phyloP scores from a whole-genome alignment of 2,329 filamentous ascomycete genomes.

The Parafenestella ontariensis region DNA sequence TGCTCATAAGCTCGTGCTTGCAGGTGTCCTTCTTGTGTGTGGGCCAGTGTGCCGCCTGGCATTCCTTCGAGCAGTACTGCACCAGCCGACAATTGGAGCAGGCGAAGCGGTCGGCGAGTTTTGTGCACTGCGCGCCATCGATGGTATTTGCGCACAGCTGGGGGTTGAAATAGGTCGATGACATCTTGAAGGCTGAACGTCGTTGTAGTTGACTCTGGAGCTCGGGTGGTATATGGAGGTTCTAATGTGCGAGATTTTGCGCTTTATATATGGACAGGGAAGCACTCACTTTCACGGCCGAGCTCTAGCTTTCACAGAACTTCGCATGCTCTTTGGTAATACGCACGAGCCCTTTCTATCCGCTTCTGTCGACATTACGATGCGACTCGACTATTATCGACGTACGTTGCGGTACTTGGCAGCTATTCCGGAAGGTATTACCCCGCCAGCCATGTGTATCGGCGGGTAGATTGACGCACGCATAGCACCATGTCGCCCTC shows the following conservation, averaged over 20 bases:
- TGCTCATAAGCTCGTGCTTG: slow-evolving; percentile 2
- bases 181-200: not conserved
- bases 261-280: not conserved
- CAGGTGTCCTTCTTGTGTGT: not conserved
- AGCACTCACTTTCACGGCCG: not conserved
- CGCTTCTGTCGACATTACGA: too few species aligned
- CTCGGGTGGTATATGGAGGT: not conserved
- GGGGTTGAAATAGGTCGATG: not conserved
- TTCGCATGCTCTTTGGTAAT: too few species aligned
- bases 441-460: too few species aligned
- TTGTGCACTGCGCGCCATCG: not conserved
- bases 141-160: not conserved
- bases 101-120: not conserved
- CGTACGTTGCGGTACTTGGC: too few species aligned
- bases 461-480: not conserved
- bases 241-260: not conserved
- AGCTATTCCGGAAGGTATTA: too few species aligned
- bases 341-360: too few species aligned
- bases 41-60: slow-evolving; percentile 6
- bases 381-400: too few species aligned
- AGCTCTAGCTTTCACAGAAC: not conserved
- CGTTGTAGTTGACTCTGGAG: not conserved
- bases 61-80: slow-evolving; percentile 10
- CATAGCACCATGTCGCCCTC: not conserved
- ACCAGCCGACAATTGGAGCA: not conserved